Evolutionary conservation across 2,329 filamentous ascomycete species (phyloP), one percentile per base, ranked within the genome.

Genomic region (Tolypocladium paradoxum): DNA sequence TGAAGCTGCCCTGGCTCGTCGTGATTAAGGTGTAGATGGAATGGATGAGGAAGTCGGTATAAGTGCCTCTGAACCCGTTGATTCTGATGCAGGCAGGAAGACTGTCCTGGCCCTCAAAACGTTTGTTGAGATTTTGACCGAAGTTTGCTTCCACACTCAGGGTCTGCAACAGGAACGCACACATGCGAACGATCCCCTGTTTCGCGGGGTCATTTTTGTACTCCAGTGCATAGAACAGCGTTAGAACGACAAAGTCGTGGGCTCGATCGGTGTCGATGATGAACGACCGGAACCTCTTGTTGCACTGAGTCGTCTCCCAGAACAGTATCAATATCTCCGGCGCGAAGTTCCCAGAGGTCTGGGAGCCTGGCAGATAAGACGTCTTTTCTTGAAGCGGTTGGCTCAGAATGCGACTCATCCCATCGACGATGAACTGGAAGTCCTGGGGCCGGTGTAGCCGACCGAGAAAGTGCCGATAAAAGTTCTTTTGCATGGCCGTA

Each of bases 311-410:
- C 37, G 90, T 83, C 73, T 99, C 93, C 93, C 93, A 99, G 65
- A 97, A 96, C 2, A 99, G 77, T 80, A 96, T 93, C 53, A 97
- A 84, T 74, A 95, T 95, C 70, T 99, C 93, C 2, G 93, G 91
- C 0, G 91, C 90, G 78, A 92, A 95, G 64, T 88, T 89, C 51
- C 89, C 76, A 0, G 87, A 81, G 48, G 86, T 81, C 62, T 95
- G 89, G 38, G 85, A 86, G 5, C 90, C 89, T 0, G 92, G 90
- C 2, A 96, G 81, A 67, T 96, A 96, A 1, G 91, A 92, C 12
- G 82, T 81, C 54, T 90, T 95, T 45, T 90, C 86, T 70, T 95
- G 90, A 57, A 96, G 83, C 27, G 92, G 92, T 61, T 96, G 92
- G 61, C 95, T 93, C 50, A 99, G 75, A 48, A 97, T 88, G 61